These are phyloP conservation scores for Boletus nobilissimus DNA, from an alignment of 1,284 basidiomycete genomes.

Conservation along the genomic window DNA sequence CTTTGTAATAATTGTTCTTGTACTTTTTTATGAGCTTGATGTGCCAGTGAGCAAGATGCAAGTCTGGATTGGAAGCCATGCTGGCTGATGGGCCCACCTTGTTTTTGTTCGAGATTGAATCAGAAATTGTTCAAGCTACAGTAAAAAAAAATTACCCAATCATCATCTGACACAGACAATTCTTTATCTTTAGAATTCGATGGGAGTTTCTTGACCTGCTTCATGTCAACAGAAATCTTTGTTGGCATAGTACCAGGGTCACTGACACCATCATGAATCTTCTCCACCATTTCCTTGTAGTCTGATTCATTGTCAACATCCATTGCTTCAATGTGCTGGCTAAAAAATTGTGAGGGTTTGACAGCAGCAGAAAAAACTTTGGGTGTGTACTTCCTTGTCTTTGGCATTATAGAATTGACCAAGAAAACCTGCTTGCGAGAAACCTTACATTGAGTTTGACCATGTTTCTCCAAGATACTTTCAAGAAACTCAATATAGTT, in stretches of 20 bases:
- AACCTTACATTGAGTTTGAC: not conserved
- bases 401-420: not conserved
- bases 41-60: too few species aligned
- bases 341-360: not conserved
- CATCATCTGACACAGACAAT: not conserved
- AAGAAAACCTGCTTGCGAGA: not conserved
- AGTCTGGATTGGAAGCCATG: too few species aligned
- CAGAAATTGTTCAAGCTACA: too few species aligned
- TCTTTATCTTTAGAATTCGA: not conserved
- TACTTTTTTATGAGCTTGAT: too few species aligned
- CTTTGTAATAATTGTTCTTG: not conserved
- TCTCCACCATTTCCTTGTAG: constrained; percentile 12
- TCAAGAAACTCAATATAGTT: not conserved
- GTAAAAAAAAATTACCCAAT: not conserved
- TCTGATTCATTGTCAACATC: constrained; percentile 12
- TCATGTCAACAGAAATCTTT: not conserved
- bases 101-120: too few species aligned
- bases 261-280: not conserved
- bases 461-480: not conserved
- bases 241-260: not conserved
- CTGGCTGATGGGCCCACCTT: too few species aligned
- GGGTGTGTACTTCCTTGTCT: not conserved
- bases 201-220: not conserved
- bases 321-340: not conserved
- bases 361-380: not conserved